Evolutionary conservation across 2,329 filamentous ascomycete species (phyloP).

Genomic region (Alternaria incomplexa): DNA sequence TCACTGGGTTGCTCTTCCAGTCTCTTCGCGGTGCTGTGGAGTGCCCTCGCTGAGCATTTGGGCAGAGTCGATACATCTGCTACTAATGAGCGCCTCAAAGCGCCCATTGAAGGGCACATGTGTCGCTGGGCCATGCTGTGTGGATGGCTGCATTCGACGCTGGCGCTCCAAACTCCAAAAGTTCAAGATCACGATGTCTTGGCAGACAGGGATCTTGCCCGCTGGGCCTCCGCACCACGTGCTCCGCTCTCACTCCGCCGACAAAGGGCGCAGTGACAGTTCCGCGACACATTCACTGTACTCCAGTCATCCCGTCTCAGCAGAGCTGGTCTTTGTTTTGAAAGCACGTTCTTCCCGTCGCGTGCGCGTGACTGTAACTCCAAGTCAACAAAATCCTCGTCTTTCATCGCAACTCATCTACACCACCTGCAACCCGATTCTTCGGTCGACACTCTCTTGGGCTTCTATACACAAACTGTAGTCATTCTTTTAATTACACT

Average conservation of each 20-base stretch:
- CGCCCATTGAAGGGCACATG: conserved; percentile 43
- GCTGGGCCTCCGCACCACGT: conserved; percentile 14
- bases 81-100: conserved; percentile 29
- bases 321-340: not conserved
- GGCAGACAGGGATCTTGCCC: conserved; percentile 32
- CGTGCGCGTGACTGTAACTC: not conserved
- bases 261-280: not conserved
- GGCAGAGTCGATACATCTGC: conserved; percentile 24
- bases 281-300: not conserved
- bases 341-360: not conserved
- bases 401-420: not conserved
- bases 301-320: not conserved
- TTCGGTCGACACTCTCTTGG: not conserved
- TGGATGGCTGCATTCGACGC: conserved; percentile 19
- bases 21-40: conserved; percentile 34
- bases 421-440: not conserved
- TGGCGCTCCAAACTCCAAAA: conserved; percentile 25
- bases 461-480: not conserved
- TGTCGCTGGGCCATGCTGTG: conserved; percentile 45
- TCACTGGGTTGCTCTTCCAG: conserved; percentile 32
- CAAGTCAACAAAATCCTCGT: not conserved
- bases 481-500: not conserved
- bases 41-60: conserved; percentile 28
- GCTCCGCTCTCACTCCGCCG: conserved; percentile 6
- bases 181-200: conserved; percentile 38